Conservation (phyloP, 2,329 filamentous ascomycete species). For the Rasamsonia emersonii region DNA sequence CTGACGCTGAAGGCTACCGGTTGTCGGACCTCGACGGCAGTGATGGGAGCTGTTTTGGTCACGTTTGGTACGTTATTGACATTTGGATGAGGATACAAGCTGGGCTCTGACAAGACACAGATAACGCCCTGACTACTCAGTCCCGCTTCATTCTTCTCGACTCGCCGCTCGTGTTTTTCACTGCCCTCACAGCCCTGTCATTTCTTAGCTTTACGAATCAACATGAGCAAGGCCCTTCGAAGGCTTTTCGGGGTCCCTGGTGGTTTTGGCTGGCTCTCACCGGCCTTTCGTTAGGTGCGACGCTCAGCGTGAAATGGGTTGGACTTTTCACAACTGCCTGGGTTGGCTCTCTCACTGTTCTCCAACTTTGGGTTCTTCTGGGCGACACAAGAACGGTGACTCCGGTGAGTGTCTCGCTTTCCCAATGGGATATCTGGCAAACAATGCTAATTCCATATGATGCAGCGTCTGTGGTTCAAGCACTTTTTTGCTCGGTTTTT, state of each 20-base stretch:
- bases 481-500: constrained; percentile 87
- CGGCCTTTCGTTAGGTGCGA: constrained; percentile 79
- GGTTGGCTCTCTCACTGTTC: constrained; percentile 80
- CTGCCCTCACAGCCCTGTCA: constrained; percentile 79
- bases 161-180: constrained; percentile 87
- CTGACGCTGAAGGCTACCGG: constrained; percentile 84
- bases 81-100: neutral
- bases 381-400: constrained; percentile 83
- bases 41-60: constrained; percentile 74
- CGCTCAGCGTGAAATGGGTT: constrained; percentile 96
- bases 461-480: constrained; percentile 73
- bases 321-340: constrained; percentile 97
- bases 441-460: constrained; percentile 15
- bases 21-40: constrained; percentile 76
- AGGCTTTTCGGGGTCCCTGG: constrained; percentile 84
- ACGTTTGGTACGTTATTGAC: constrained; percentile 63
- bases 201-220: constrained; percentile 95
- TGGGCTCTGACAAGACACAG: constrained; percentile 38
- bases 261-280: constrained; percentile 95
- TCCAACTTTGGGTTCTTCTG: constrained; percentile 92
- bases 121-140: constrained; percentile 92
- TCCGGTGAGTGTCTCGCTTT: constrained; percentile 43
- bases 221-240: constrained; percentile 81
- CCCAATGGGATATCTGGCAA: neutral
- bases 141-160: constrained; percentile 93